phyloP scores from a whole-genome alignment of 1,139 yeast genomes.

The Wickerhamiella pararugosa region DNA sequence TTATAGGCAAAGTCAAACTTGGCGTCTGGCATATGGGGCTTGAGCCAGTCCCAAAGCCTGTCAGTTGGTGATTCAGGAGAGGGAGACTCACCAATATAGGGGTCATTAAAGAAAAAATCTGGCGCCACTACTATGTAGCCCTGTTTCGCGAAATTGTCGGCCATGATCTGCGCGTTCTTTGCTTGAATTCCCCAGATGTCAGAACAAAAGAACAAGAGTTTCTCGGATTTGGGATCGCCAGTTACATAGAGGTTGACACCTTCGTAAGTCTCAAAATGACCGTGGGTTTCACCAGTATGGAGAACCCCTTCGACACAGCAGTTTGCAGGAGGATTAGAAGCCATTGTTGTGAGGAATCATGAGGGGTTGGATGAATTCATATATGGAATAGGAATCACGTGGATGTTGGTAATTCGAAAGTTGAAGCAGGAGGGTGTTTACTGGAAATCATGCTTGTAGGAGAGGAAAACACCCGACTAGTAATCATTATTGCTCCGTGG shows the following conservation, averaged over 20 bases:
- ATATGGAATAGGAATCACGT: too few relatives aligned
- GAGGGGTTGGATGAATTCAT: too few relatives aligned
- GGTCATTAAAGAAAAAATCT: conserved; percentile 52
- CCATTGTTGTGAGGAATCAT: conserved; percentile 14
- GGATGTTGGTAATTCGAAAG: too few relatives aligned
- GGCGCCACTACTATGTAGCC: conserved; percentile 59
- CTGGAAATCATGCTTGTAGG: too few relatives aligned
- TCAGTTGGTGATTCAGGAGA: too few relatives aligned
- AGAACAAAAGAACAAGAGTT: conserved; percentile 44
- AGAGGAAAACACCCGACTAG: too few relatives aligned
- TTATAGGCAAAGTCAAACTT: conserved; percentile 31
- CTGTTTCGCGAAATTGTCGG: conserved; percentile 52
- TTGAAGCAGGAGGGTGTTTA: too few relatives aligned
- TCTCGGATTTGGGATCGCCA: conserved; percentile 35
- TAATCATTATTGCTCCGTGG: too few relatives aligned
- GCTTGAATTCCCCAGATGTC: conserved; percentile 53
- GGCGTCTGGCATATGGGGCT: conserved; percentile 35
- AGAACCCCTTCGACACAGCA: conserved; percentile 21
- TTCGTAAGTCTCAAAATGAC: conserved; percentile 29
- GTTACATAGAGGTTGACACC: conserved; percentile 42
- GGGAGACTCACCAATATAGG: conserved; percentile 18
- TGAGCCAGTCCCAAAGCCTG: conserved; percentile 34
- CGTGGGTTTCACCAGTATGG: conserved; percentile 28
- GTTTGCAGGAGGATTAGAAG: conserved; percentile 19
- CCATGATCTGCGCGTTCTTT: conserved; percentile 44